phyloP scores from a whole-genome alignment of 345 rosid species.

The Heritiera littoralis region DNA sequence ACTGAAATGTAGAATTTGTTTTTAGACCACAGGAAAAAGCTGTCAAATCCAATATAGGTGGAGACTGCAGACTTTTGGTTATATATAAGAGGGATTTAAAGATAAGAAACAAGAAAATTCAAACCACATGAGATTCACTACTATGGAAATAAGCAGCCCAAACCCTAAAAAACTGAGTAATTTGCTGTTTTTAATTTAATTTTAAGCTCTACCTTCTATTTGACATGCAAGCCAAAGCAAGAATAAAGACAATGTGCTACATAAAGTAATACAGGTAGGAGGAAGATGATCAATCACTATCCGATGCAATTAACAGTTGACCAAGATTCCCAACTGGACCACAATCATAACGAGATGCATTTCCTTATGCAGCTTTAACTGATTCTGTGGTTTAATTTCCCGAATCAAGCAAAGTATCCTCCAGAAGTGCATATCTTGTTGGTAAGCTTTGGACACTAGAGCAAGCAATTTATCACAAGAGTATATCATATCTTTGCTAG shows the following conservation, averaged over 20 bases:
- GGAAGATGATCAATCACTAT: constrained; percentile 43
- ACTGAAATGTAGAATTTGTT: background rate
- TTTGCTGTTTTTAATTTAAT: constrained; percentile 8
- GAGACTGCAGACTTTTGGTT: background rate
- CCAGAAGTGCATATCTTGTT: constrained; percentile 18
- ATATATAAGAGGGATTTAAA: background rate
- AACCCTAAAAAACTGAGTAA: background rate
- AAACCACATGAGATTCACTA: background rate
- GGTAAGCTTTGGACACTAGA: constrained; percentile 32
- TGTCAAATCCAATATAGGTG: background rate
- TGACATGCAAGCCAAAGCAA: constrained; percentile 16
- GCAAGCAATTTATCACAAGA: constrained; percentile 32
- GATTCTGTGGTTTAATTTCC: constrained; percentile 36
- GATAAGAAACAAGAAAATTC: background rate
- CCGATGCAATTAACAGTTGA: constrained; percentile 35
- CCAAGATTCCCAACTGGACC: constrained; percentile 47
- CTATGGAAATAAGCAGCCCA: background rate
- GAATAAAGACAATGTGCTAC: constrained; percentile 13
- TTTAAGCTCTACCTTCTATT: background rate
- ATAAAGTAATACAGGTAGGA: constrained; percentile 13
- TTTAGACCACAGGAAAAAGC: background rate
- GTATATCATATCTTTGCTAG: constrained; percentile 25
- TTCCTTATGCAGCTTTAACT: constrained; percentile 40
- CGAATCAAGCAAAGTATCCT: constrained; percentile 41
- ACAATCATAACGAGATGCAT: constrained; percentile 12